Conservation (phyloP, 1,284 basidiomycete genomes). For the Cryptococcus sp. region DNA sequence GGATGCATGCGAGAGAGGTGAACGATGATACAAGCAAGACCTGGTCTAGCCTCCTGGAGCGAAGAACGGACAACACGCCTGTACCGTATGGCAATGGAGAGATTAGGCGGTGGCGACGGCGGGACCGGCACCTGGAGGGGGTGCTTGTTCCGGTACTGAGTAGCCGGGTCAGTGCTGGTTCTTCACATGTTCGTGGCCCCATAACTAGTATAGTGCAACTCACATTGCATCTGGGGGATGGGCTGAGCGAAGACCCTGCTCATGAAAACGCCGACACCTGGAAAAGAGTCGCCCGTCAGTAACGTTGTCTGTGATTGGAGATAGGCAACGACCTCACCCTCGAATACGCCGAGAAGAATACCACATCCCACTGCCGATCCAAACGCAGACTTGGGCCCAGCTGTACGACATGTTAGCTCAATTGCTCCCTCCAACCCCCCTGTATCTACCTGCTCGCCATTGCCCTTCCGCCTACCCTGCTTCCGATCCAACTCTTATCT, state of each 20-base stretch:
- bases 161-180: neutral
- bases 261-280: constrained; percentile 50
- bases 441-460: neutral
- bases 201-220: neutral
- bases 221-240: constrained; percentile 47
- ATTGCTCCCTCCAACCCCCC: neutral
- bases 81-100: neutral
- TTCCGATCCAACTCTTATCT: neutral
- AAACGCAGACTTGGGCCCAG: constrained; percentile 85
- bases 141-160: constrained; percentile 32
- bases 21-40: constrained; percentile 10
- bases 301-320: neutral
- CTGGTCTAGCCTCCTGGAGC: neutral
- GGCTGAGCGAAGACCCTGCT: constrained; percentile 49
- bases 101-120: constrained; percentile 19
- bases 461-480: too few species aligned
- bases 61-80: neutral
- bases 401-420: constrained; percentile 51
- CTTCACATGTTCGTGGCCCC: neutral
- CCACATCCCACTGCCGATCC: constrained; percentile 92
- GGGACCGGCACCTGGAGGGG: constrained; percentile 21
- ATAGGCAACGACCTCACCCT: constrained; percentile 58
- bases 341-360: constrained; percentile 93
- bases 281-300: neutral
- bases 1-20: constrained; percentile 11